phyloP scores from a whole-genome alignment of 495 filamentous ascomycete genomes.

The Talaromyces wortmannii region DNA sequence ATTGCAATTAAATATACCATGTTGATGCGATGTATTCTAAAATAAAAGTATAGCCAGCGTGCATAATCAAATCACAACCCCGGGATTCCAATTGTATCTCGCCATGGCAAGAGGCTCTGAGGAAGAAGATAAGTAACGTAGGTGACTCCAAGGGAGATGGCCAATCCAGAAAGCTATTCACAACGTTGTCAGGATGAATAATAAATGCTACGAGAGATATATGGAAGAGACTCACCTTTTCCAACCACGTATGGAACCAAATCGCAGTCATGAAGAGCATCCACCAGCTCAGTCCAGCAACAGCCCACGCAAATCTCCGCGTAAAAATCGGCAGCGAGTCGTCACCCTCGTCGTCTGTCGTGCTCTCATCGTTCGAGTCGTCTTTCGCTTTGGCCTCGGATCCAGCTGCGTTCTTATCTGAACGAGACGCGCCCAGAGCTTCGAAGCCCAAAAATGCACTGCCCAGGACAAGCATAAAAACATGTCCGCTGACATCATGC shows the following conservation, averaged over 20 bases:
- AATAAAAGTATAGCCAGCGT: neutral
- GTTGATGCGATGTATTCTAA: neutral
- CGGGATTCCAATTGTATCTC: constrained; percentile 66
- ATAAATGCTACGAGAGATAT: neutral
- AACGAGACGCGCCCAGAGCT: constrained; percentile 50
- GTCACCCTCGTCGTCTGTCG: constrained; percentile 25
- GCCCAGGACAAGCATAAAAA: constrained; percentile 82
- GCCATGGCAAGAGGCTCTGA: constrained; percentile 52
- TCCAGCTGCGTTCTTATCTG: constrained; percentile 27
- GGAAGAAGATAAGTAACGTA: constrained; percentile 76
- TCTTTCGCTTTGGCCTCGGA: constrained; percentile 39
- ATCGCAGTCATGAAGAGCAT: constrained; percentile 98
- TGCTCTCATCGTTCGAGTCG: constrained; percentile 52
- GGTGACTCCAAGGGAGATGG: constrained; percentile 60
- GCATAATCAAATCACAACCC: constrained; percentile 25
- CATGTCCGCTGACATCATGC: constrained; percentile 91
- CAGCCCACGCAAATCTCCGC: constrained; percentile 40
- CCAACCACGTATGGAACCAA: constrained; percentile 97
- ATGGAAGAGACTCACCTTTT: constrained; percentile 59
- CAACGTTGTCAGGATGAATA: neutral
- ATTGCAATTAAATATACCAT: too few species aligned
- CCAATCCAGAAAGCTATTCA: constrained; percentile 60
- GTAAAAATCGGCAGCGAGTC: constrained; percentile 37
- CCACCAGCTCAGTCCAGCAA: constrained; percentile 65
- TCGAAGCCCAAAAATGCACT: constrained; percentile 77